phyloP scores from a whole-genome alignment of 2,329 filamentous ascomycete genomes.

The Fusarium subglutinans region DNA sequence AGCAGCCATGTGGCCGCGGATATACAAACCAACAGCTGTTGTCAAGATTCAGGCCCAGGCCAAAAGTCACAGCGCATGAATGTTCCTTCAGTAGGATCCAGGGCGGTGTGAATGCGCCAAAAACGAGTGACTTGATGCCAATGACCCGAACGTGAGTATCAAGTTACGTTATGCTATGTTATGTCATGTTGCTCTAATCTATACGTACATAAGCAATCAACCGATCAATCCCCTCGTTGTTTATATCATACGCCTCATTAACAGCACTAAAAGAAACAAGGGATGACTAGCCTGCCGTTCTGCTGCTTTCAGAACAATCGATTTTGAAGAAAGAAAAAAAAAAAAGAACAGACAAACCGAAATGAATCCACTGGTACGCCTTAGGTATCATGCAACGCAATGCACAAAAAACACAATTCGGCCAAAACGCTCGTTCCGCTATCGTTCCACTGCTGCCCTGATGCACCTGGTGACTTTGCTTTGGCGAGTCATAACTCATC shows the following conservation, averaged over 20 bases:
- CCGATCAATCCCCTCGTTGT: not conserved
- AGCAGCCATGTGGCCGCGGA: slow-evolving; percentile 28
- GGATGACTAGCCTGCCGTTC: slow-evolving; percentile 2
- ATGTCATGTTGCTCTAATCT: slow-evolving; percentile 26
- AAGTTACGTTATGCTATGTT: slow-evolving; percentile 7
- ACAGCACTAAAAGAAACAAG: slow-evolving; percentile 8
- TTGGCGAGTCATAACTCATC: slow-evolving; percentile 20
- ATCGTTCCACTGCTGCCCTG: slow-evolving; percentile 15
- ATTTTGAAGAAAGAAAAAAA: not conserved
- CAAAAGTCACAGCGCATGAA: not conserved
- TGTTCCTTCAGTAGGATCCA: not conserved
- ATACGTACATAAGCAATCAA: not conserved
- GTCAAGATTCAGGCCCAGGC: not conserved
- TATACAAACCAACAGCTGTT: not conserved
- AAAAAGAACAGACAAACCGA: not conserved
- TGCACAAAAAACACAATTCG: slow-evolving; percentile 27
- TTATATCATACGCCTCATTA: slow-evolving; percentile 29
- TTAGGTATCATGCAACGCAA: slow-evolving; percentile 38
- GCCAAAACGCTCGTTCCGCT: slow-evolving; percentile 6
- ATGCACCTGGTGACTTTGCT: slow-evolving; percentile 8
- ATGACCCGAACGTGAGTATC: not conserved
- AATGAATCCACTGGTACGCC: slow-evolving; percentile 30
- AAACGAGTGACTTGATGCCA: not conserved
- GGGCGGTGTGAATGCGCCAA: not conserved
- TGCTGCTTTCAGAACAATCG: slow-evolving; percentile 8